These are phyloP conservation scores for Exophiala xenobiotica DNA, from an alignment of 2,329 filamentous ascomycete genomes.

Conservation along the genomic window DNA sequence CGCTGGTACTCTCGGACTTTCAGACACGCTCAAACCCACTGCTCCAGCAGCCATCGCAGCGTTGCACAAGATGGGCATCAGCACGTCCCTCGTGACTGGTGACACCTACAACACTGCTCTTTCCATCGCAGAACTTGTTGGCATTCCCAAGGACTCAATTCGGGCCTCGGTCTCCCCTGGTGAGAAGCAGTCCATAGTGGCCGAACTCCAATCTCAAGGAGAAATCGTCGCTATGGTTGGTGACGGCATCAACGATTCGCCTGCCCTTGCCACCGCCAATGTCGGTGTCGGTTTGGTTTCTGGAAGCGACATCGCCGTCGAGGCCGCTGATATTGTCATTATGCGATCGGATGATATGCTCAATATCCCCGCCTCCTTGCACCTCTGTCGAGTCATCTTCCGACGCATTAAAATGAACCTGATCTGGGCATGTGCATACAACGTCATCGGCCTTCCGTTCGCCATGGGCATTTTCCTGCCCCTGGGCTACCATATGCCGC, in stretches of 20 bases:
- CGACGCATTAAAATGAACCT: conserved; percentile 90
- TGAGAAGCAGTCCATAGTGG: conserved; percentile 85
- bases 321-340: conserved; percentile 91
- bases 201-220: conserved; percentile 69
- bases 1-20: conserved; percentile 77
- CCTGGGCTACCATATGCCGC: conserved; percentile 75
- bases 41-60: conserved; percentile 78
- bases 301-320: conserved; percentile 96
- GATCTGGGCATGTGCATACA: conserved; percentile 90
- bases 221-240: conserved; percentile 93
- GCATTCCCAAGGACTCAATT: conserved; percentile 73
- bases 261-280: conserved; percentile 86
- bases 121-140: conserved; percentile 77
- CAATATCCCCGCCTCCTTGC: conserved; percentile 83
- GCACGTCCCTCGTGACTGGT: conserved; percentile 88
- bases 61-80: conserved; percentile 79
- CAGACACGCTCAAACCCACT: conserved; percentile 87
- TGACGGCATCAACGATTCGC: conserved; percentile 97
- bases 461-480: conserved; percentile 96
- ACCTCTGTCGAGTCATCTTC: conserved; percentile 83
- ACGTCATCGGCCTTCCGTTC: conserved; percentile 84
- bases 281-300: conserved; percentile 90
- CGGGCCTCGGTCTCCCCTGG: conserved; percentile 85
- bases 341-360: conserved; percentile 92
- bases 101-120: conserved; percentile 83